These are phyloP conservation scores for Teratosphaeria epicoccoides DNA, from an alignment of 2,329 filamentous ascomycete species.

Conservation along the genomic window DNA sequence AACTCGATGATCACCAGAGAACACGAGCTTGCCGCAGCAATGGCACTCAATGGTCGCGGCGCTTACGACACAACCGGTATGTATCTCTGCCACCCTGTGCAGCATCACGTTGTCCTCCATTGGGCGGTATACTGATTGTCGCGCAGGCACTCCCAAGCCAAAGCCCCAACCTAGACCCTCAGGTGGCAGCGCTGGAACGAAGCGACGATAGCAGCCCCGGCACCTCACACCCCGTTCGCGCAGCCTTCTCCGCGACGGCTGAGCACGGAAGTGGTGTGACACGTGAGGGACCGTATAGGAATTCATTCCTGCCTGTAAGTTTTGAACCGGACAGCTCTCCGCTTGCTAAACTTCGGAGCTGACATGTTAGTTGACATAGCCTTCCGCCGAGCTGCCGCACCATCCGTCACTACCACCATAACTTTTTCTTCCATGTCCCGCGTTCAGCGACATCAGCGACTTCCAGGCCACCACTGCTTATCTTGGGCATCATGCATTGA, in stretches of 20 bases:
- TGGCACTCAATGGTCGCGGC: constrained; percentile 11
- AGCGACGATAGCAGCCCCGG: constrained; percentile 7
- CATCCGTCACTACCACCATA: neutral
- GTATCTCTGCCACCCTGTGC: neutral
- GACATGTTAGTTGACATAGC: neutral
- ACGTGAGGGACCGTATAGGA: neutral
- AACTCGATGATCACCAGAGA: constrained; percentile 13
- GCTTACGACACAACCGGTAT: constrained; percentile 10
- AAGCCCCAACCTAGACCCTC: constrained; percentile 11
- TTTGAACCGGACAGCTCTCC: neutral
- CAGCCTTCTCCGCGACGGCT: constrained; percentile 1
- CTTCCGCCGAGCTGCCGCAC: neutral
- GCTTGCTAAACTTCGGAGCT: neutral
- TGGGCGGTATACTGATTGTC: neutral
- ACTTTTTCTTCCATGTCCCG: neutral
- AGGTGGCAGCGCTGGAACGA: constrained; percentile 6
- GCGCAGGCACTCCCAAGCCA: neutral
- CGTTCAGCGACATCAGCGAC: neutral
- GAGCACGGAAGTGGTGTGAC: neutral
- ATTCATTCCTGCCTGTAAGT: neutral
- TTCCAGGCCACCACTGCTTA: neutral
- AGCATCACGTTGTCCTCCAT: neutral
- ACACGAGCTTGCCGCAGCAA: constrained; percentile 1
- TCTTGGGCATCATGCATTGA: neutral
- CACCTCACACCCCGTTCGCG: neutral